phyloP scores from a whole-genome alignment of 1,139 yeast species.

The Schwanniomyces etchellsii region DNA sequence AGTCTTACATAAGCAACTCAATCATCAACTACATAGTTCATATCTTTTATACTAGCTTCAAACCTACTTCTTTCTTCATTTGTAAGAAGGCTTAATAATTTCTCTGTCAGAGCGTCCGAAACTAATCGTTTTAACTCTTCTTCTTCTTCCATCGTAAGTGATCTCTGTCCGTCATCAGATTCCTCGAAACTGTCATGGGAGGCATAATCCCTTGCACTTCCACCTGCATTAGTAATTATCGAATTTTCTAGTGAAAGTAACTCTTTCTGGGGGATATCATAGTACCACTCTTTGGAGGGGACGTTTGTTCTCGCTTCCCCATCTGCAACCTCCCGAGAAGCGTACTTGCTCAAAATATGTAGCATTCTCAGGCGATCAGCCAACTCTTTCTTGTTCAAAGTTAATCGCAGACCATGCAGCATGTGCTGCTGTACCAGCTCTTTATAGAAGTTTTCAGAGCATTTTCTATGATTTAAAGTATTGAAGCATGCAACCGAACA shows the following conservation, averaged over 20 bases:
- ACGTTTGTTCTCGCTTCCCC: conserved; percentile 1
- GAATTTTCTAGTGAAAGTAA: neutral
- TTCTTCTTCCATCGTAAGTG: conserved; percentile 6
- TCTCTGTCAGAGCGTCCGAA: conserved; percentile 3
- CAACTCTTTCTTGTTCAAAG: no score
- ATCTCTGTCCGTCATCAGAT: conserved; percentile 5
- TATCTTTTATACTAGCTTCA: neutral
- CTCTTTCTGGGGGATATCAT: neutral
- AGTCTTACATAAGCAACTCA: no score
- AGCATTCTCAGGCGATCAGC: no score
- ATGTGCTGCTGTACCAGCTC: no score
- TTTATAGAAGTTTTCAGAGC: conserved; percentile 6
- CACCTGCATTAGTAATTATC: conserved; percentile 1
- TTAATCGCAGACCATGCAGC: no score
- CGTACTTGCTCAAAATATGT: neutral
- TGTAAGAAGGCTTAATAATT: conserved; percentile 4
- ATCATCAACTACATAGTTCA: neutral
- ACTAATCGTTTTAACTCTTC: conserved; percentile 5
- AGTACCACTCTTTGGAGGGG: conserved; percentile 1
- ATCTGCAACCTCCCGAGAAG: neutral
- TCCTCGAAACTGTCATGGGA: neutral
- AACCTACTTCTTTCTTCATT: conserved; percentile 5
- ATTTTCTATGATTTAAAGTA: conserved; percentile 5
- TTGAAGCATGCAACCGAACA: conserved; percentile 8
- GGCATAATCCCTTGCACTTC: neutral